Base-by-base conservation (phyloP, 169 alveolate genomes). In the Cryptosporidium canis region DNA sequence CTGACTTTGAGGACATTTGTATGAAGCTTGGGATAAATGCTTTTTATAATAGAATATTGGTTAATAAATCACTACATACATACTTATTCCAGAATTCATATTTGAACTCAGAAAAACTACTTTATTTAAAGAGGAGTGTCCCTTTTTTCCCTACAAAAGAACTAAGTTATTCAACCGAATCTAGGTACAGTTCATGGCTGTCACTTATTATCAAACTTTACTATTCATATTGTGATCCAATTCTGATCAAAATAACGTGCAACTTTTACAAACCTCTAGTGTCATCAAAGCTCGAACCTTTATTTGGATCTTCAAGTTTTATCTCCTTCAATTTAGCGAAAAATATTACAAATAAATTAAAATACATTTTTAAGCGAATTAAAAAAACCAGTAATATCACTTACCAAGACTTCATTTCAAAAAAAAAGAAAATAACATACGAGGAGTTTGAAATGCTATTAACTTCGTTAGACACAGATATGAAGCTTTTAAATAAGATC, bases 361-460 rank as follows among this genome's bases (percentile, higher is more conserved):
- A 5, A 18, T 0, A 33, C 24, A 21, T 51, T 8, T 21, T 4
- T 7, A 2, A 24, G 0, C 18, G 3, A 5, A 2, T 0, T 21
- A 51, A 24, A 21, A 51, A 51, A 51, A 51, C 29, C 7, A n/a
- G 2, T 4, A 7, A 4, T 12, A 18, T 33, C 8, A 51, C 35
- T 51, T 51, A 51, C 18, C 63, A 51, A 24, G 63, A 51, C n/a
- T 51, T 21, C 11, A 51, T 51, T 51, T 51, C 11, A 51, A 51
- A 51, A 3, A 51, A 51, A 7, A 51, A n/a, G 45, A 51, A 70
- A 24, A 8, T 70, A 51, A n/a, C 41, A 35, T 70, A 70, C 53
- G 39, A 48, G 16, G 84, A 70, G 16, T 70, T 70, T 47, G 84
- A 70, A 18, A 47, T 9, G 64, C 33, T 70, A 70, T 24, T 70